Percentiles rank a stretch among this genome's conserved stretches.
phyloP scores from a whole-genome alignment of 2,329 filamentous ascomycete species.

The Penicillium sp. region DNA sequence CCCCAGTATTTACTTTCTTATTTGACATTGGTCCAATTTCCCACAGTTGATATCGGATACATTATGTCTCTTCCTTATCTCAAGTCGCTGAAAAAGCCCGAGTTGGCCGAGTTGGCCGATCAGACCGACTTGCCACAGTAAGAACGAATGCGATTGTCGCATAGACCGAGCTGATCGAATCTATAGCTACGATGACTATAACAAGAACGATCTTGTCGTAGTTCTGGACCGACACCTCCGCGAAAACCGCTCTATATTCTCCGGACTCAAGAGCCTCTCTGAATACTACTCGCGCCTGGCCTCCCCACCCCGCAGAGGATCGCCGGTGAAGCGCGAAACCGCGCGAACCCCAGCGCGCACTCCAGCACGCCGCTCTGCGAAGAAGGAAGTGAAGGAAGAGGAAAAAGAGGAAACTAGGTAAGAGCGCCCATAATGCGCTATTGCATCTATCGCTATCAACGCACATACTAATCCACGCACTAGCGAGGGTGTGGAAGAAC shows the following conservation, averaged over 20 bases:
- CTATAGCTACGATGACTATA: constrained; percentile 63
- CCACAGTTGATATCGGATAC: constrained; percentile 6
- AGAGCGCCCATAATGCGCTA: constrained; percentile 17
- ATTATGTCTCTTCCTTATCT: constrained; percentile 73
- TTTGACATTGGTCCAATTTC: constrained; percentile 15
- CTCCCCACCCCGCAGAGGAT: constrained; percentile 38
- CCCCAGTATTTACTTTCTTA: constrained; percentile 10
- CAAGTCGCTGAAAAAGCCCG: constrained; percentile 75
- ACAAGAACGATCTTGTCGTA: constrained; percentile 76
- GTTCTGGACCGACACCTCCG: constrained; percentile 71
- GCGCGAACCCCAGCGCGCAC: constrained; percentile 34
- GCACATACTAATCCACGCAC: constrained; percentile 10
- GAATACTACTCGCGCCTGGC: constrained; percentile 67
- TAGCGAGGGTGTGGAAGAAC: constrained; percentile 1
- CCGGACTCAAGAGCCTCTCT: constrained; percentile 61
- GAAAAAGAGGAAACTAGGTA: constrained; percentile 46
- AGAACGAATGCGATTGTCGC: constrained; percentile 35
- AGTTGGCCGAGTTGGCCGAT: constrained; percentile 72
- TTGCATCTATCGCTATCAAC: constrained; percentile 14
- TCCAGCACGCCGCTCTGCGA: constrained; percentile 25
- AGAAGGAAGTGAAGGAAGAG: constrained; percentile 41
- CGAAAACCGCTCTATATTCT: constrained; percentile 64
- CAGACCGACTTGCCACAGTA: constrained; percentile 70
- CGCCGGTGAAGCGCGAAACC: constrained; percentile 51
- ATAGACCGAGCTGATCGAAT: constrained; percentile 5